phyloP scores from a whole-genome alignment of 495 filamentous ascomycete genomes.

The Talaromyces proteolyticus region DNA sequence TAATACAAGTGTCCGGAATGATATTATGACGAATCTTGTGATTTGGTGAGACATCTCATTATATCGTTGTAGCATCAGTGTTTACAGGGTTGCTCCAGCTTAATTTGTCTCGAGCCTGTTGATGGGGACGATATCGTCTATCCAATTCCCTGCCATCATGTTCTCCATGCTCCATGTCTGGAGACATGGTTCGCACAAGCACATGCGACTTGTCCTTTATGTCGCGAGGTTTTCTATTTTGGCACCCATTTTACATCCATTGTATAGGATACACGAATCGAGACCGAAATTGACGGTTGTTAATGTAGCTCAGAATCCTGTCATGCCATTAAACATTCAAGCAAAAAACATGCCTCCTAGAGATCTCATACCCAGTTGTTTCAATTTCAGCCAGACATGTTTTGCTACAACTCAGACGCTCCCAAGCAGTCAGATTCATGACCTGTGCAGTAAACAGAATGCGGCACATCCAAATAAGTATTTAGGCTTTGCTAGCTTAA shows the following conservation, averaged over 20 bases:
- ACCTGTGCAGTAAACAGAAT: too few relatives aligned
- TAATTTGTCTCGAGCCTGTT: not conserved
- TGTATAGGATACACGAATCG: not conserved
- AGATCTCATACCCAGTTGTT: too few relatives aligned
- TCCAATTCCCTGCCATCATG: not conserved
- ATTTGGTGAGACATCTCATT: not conserved
- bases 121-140: not conserved
- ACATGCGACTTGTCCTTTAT: not conserved
- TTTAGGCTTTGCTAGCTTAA: too few relatives aligned
- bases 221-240: not conserved
- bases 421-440: too few relatives aligned
- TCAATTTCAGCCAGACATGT: too few relatives aligned
- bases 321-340: too few relatives aligned
- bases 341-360: not conserved
- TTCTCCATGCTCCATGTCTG: not conserved
- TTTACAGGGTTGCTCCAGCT: not conserved
- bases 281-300: not conserved
- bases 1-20: not conserved
- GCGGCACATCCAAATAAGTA: too few relatives aligned
- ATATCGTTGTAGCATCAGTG: not conserved
- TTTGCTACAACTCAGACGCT: too few relatives aligned
- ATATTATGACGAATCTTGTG: not conserved
- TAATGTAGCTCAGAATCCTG: not conserved
- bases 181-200: not conserved
- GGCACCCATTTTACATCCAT: not conserved